Evolutionary conservation across 306 rosid species (phyloP), one percentile per base, ranked within the genome.

Genomic region (Trifolium pratense): DNA sequence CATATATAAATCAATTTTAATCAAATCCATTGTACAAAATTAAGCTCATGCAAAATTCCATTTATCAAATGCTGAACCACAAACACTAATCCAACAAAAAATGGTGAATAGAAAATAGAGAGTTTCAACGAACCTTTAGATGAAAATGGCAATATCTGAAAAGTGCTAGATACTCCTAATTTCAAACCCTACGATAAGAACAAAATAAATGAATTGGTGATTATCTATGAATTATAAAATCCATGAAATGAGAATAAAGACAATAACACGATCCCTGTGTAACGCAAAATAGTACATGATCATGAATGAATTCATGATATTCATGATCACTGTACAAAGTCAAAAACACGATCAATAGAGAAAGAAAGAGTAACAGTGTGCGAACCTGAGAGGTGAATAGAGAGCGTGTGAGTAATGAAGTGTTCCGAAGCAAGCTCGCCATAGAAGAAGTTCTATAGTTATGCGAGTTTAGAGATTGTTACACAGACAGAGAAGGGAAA

Each of bases 371-470:
- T 51, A 29, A 29, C 32, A 29, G 70, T 26, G 46, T 16, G 49
- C 4, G n/a, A 25, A 91, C 97, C 91, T 91, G 84, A 37, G 82
- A 70, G 45, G 69, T 31, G 23, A 81, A 70, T 0, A 85, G 68
- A 45, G 85, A 84, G 66, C 95, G 91, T 45, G 80, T 84, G 42
- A 89, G 64, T 62, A 81, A 18, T 48, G 70, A 69, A 48, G 86
- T 81, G 77, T 68, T 84, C 6, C 89, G 96, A 78, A 91, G 85
- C 77, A 94, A 80, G 81, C 88, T 76, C 81, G 96, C 89, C 98
- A 94, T 91, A 46, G 63, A 73, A 80, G 63, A 73, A 80, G 63
- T 53, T 66, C 66, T 73, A 65, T 49, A 57, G 12, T 43, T 64
- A 12, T 51, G 58, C 57, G 73, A 60, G 69, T 67, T 60, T 73